Evolutionary conservation across 306 rosid genomes (phyloP).

Genomic region (Cercis canadensis): DNA sequence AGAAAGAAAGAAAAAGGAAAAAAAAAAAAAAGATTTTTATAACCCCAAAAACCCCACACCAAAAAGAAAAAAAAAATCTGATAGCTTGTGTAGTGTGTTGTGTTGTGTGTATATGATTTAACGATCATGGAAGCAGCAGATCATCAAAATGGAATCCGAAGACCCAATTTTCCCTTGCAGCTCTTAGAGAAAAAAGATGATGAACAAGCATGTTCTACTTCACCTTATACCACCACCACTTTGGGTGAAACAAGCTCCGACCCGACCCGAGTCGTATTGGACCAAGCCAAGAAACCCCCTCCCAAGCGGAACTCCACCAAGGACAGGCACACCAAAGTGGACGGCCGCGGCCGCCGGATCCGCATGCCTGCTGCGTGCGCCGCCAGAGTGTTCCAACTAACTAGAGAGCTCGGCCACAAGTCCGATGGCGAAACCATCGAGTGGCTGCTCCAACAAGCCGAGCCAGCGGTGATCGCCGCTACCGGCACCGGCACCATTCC

Average conservation of each 20-base stretch:
- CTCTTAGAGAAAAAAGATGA: conserved; percentile 70
- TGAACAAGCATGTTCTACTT: conserved; percentile 49
- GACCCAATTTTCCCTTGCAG: conserved; percentile 93
- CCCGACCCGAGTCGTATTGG: not conserved
- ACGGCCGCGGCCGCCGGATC: conserved; percentile 97
- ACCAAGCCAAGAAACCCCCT: conserved; percentile 53
- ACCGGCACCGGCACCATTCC: conserved; percentile 96
- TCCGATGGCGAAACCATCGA: conserved; percentile 95
- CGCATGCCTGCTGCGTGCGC: conserved; percentile 99
- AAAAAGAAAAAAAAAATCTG: not conserved
- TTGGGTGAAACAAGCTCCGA: conserved; percentile 4
- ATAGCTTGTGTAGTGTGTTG: not conserved
- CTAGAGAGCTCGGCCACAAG: conserved; percentile 88
- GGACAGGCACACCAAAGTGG: conserved; percentile 92
- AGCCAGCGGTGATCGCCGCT: conserved; percentile 90
- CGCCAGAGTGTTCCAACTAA: conserved; percentile 91
- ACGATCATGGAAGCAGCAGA: conserved; percentile 79
- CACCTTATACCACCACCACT: conserved; percentile 21
- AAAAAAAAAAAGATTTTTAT: not conserved
- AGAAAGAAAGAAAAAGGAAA: conserved; percentile 4
- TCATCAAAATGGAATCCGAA: conserved; percentile 74
- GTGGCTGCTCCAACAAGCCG: conserved; percentile 97
- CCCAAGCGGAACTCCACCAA: conserved; percentile 79
- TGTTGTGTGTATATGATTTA: conserved; percentile 29
- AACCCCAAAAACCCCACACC: not conserved